Evolutionary conservation across 129 eudicot genomes (phyloP), one percentile per base, ranked within the genome.

Genomic region (Lonicera japonica): DNA sequence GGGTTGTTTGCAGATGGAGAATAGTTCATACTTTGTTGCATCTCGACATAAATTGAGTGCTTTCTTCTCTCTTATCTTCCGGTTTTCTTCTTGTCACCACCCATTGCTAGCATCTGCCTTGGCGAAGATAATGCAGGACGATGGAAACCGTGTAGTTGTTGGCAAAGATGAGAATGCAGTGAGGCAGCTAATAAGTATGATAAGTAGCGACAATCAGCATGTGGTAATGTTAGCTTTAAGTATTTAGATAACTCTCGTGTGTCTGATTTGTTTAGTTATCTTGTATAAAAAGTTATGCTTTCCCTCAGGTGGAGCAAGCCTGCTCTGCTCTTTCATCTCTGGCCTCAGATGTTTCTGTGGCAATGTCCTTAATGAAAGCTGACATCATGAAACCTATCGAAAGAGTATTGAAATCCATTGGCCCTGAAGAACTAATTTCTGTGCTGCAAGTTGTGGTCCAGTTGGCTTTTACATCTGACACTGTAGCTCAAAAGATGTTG

Each of bases 101-200:
- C 96, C 99, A 56, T 72, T 94, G 73, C 73, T 94, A 52, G 99
- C 99, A 69, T 94, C 96, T 56, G 89, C 99, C n/a, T 72, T 94
- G 73, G 99, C 92, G 20, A 94, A 94, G 76, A 94, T 94, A 68
- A 94, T 94, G 95, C 92, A 88, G 59, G 96, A 94, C 70, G 89
- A 85, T 67, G 96, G 80, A 68, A 85, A 94, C 66, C 83, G 95
- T 62, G 92, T 73, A 34, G 87, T 94, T 78, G 95, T 94, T 24
- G 95, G 96, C 21, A 94, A 94, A 88, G 99, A 94, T 75, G 99
- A 94, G 69, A 94, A 94, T 75, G 99, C 99, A 17, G 83, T 88
- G 58, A 69, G 96, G 65, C 99, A 94, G 73, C 99, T 94, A 36
- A 94, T 88, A 58, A 94, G 99, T 71, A 94, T 94, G 99, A 94